A percentile compares a stretch with the other conserved stretches of the same genome.
Evolutionary conservation across 345 rosid genomes (phyloP).

Genomic region (Eucalyptus urophylla): DNA sequence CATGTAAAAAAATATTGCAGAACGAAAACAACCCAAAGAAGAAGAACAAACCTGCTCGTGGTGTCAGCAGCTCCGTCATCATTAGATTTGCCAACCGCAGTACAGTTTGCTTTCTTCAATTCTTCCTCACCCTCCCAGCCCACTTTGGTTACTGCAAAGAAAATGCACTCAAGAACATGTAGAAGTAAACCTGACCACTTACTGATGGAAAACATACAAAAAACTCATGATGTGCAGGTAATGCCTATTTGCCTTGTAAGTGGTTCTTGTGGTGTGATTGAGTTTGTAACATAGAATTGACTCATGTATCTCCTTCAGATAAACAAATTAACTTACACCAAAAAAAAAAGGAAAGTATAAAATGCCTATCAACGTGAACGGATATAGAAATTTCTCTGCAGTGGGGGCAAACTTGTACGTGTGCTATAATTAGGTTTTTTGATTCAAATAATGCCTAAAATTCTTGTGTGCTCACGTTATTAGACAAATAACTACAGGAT

Average conservation of each 20-base stretch:
- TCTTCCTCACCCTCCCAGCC: constrained; percentile 72
- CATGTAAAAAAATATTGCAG: background rate
- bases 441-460: background rate
- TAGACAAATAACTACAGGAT: background rate
- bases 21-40: background rate
- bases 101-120: constrained; percentile 32
- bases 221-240: too few species aligned
- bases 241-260: too few species aligned
- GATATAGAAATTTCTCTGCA: background rate
- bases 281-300: too few species aligned
- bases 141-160: constrained; percentile 59
- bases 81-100: constrained; percentile 11
- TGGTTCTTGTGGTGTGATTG: too few species aligned
- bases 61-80: constrained; percentile 7
- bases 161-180: background rate
- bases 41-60: constrained; percentile 33
- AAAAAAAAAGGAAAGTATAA: too few species aligned
- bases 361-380: background rate
- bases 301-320: too few species aligned
- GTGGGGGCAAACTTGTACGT: background rate
- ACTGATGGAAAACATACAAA: too few species aligned
- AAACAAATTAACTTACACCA: background rate
- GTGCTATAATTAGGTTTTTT: background rate
- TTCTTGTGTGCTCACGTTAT: background rate
- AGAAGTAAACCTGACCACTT: background rate